Base-by-base conservation (phyloP, 208 protist genomes). In the Acanthamoeba castellanii region DNA sequence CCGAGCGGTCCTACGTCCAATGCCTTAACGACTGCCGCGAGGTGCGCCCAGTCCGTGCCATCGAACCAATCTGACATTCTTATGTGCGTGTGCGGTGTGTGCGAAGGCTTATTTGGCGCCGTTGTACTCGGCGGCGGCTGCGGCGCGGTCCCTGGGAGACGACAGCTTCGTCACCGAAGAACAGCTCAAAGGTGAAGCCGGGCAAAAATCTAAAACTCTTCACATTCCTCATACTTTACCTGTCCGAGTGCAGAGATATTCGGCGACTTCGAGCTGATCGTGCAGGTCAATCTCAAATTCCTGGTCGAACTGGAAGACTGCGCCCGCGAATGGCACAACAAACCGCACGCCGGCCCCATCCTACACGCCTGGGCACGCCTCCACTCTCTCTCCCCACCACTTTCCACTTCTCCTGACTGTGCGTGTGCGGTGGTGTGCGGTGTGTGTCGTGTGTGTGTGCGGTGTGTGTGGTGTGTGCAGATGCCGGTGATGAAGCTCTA, bases 401-500 rank as follows among this genome's bases (percentile, higher is more conserved):
- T 57, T 16, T 57, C 52, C 16, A 20, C 52, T 57, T 27, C 22
- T 66, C 22, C 22, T 66, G 8, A 16, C 50, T 55, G 50, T 13
- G 13, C 50, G 50, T 16, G 50, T 13, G 8, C 13, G 8, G 13
- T 16, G 8, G 50, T 13, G 5, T 13, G 13, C 13, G 18, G 55
- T 22, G 55, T 8, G 8, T 61, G 55, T n/a, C n/a, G n/a, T n/a
- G n/a, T n/a, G n/a, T n/a, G n/a, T n/a, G n/a, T 11, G 47, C 47
- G 47, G 47, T 11, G 47, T 52, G 59, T 16, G 59, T 64, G 59
- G 22, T 22, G 3, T n/a, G 22, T 16, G 59, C 72, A 81, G 72
- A 81, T 50, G 72, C 72, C 72, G 22, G 72, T 81, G 72, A 81
- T 81, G 72, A 81, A 81, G 34, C 72, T 81, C 72, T 81, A 81